Conservation (phyloP, 75 land plant genomes). For the Selaginella tamariscina region DNA sequence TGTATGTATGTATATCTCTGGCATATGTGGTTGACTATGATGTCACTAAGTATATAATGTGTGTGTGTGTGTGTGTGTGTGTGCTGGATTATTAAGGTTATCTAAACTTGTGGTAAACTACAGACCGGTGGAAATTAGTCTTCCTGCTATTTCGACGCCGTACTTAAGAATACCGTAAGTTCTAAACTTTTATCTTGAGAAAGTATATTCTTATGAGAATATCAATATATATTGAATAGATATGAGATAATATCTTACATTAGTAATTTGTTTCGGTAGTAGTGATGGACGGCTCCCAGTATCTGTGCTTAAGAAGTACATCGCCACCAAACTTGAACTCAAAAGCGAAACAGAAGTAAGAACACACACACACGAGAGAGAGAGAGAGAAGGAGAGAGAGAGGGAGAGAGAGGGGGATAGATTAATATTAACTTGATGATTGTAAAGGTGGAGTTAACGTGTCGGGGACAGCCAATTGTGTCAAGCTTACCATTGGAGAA, state of each 20-base stretch:
- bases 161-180: conserved; percentile 25
- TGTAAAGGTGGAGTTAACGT: conserved; percentile 58
- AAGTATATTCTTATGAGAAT: neutral
- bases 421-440: neutral
- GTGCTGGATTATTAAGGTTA: neutral
- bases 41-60: too few species aligned
- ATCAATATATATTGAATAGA: neutral
- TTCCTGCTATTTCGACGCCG: conserved; percentile 23
- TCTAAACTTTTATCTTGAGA: neutral
- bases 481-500: conserved; percentile 45
- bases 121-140: conserved; percentile 12
- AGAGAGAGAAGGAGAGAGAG: neutral
- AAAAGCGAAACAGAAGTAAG: conserved; percentile 62
- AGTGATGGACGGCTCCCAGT: conserved; percentile 84
- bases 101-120: neutral
- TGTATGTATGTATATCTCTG: conserved; percentile 8
- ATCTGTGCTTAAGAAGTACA: conserved; percentile 70
- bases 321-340: conserved; percentile 61
- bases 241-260: neutral
- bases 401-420: neutral
- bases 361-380: too few species aligned
- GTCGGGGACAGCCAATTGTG: conserved; percentile 54
- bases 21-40: too few species aligned
- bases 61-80: neutral
- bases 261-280: neutral